Conservation (phyloP, 2,329 filamentous ascomycete genomes). For the Xylariales sp. region DNA sequence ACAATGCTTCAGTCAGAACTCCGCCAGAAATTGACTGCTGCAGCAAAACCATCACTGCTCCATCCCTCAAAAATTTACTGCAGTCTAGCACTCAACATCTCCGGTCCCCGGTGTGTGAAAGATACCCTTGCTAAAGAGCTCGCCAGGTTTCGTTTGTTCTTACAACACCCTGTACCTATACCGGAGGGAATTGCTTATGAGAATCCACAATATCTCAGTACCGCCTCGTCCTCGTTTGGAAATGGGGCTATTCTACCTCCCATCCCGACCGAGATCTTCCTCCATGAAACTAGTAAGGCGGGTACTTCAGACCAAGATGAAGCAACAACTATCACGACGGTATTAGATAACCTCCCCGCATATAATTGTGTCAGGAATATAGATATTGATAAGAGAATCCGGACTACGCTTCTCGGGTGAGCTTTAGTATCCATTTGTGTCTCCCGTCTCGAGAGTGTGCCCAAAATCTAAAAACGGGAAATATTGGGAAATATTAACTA, state of each 20-base stretch:
- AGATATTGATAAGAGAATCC: slow-evolving; percentile 31
- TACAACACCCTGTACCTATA: slow-evolving; percentile 38
- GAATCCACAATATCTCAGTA: slow-evolving; percentile 41
- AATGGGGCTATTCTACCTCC: slow-evolving; percentile 32
- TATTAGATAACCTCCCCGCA: slow-evolving; percentile 34
- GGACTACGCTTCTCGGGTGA: slow-evolving; percentile 32
- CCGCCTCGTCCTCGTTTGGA: slow-evolving; percentile 16
- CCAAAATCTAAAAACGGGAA: too few relatives aligned
- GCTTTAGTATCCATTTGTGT: neutral
- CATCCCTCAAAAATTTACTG: neutral
- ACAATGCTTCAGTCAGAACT: slow-evolving; percentile 3
- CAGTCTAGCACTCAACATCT: slow-evolving; percentile 4
- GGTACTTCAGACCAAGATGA: slow-evolving; percentile 16
- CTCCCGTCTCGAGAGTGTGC: too few relatives aligned
- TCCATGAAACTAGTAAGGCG: neutral
- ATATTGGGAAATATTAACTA: slow-evolving; percentile 8
- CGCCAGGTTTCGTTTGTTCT: slow-evolving; percentile 32
- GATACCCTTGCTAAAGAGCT: slow-evolving; percentile 30
- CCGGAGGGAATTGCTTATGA: slow-evolving; percentile 31
- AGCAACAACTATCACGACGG: slow-evolving; percentile 9
- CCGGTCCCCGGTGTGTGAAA: slow-evolving; percentile 28
- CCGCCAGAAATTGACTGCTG: neutral
- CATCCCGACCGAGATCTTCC: slow-evolving; percentile 13
- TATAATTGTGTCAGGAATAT: slow-evolving; percentile 26
- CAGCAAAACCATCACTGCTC: neutral